phyloP scores from a whole-genome alignment of 2,329 filamentous ascomycete genomes.

The Graphilbum sp. region DNA sequence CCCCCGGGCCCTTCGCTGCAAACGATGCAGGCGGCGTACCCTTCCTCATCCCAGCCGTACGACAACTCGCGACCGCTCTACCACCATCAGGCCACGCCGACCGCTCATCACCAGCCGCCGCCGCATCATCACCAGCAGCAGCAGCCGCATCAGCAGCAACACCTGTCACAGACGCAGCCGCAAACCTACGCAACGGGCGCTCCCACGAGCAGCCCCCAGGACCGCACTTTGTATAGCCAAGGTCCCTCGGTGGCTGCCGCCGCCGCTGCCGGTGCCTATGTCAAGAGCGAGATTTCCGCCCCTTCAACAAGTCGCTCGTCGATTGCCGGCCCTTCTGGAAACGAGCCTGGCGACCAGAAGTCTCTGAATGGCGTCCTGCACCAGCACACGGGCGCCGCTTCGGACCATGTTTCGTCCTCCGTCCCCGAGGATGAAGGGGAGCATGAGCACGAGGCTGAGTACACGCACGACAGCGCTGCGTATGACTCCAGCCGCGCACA shows the following conservation, averaged over 20 bases:
- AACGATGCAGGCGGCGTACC: slow-evolving; percentile 67
- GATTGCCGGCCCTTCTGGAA: slow-evolving; percentile 35
- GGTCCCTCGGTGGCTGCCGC: slow-evolving; percentile 4
- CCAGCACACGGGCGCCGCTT: slow-evolving; percentile 30
- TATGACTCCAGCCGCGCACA: slow-evolving; percentile 56
- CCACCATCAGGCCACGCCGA: slow-evolving; percentile 50
- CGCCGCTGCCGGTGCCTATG: slow-evolving; percentile 33
- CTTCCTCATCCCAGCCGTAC: slow-evolving; percentile 50
- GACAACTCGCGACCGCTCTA: slow-evolving; percentile 69
- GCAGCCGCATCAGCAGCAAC: slow-evolving; percentile 35
- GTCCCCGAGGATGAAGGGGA: slow-evolving; percentile 52
- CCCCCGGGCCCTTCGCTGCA: slow-evolving; percentile 65
- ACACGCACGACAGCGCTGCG: slow-evolving; percentile 64
- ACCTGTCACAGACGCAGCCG: slow-evolving; percentile 36
- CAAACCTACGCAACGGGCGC: slow-evolving; percentile 55
- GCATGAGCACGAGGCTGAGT: slow-evolving; percentile 64
- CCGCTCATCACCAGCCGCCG: slow-evolving; percentile 40
- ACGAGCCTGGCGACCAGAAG: slow-evolving; percentile 48
- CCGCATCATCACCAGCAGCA: slow-evolving; percentile 55
- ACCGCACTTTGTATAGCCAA: slow-evolving; percentile 51
- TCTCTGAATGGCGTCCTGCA: slow-evolving; percentile 50
- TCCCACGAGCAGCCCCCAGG: slow-evolving; percentile 40
- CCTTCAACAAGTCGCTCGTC: slow-evolving; percentile 52
- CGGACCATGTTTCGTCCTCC: slow-evolving; percentile 35
- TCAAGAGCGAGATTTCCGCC: slow-evolving; percentile 70